Evolutionary conservation across 2,329 filamentous ascomycete species (phyloP).

Genomic region (Penicillium sp.): DNA sequence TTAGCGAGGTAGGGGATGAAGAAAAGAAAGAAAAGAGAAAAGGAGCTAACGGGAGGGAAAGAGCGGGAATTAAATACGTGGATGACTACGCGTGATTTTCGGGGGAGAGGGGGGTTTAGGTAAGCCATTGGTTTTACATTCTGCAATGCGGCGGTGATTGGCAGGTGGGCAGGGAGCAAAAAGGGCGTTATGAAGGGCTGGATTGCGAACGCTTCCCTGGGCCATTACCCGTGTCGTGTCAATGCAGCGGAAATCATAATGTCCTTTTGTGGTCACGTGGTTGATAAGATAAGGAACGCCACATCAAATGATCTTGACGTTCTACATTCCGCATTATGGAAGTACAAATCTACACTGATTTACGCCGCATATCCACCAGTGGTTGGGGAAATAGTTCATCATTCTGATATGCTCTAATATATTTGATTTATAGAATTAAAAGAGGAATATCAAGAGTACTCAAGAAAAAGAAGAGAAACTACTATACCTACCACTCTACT

Average conservation of each 20-base stretch:
- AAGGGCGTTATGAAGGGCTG: conserved; percentile 41
- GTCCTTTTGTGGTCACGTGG: conserved; percentile 21
- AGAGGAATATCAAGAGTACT: not conserved
- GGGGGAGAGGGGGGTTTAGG: conserved; percentile 20
- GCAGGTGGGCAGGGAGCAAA: conserved; percentile 31
- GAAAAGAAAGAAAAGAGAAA: conserved; percentile 18
- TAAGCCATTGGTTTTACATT: conserved; percentile 27
- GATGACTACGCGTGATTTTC: conserved; percentile 33
- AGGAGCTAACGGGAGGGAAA: conserved; percentile 11
- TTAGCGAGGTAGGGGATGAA: conserved; percentile 17
- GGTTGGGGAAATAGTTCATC: not conserved
- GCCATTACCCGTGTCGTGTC: conserved; percentile 16
- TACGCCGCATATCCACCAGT: not conserved
- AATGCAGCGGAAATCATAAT: conserved; percentile 8
- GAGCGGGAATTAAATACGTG: conserved; percentile 32
- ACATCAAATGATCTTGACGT: not conserved
- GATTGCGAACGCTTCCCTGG: conserved; percentile 33
- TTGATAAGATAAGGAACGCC: conserved; percentile 13
- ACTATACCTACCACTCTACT: not conserved
- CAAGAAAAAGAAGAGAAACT: not conserved
- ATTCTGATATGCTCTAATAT: not conserved
- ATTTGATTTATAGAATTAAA: not conserved
- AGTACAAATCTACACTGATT: not conserved
- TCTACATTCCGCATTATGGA: not conserved
- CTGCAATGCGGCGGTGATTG: conserved; percentile 35